Evolutionary conservation across 208 protist species (phyloP).

Genomic region (Crithidia sp.): DNA sequence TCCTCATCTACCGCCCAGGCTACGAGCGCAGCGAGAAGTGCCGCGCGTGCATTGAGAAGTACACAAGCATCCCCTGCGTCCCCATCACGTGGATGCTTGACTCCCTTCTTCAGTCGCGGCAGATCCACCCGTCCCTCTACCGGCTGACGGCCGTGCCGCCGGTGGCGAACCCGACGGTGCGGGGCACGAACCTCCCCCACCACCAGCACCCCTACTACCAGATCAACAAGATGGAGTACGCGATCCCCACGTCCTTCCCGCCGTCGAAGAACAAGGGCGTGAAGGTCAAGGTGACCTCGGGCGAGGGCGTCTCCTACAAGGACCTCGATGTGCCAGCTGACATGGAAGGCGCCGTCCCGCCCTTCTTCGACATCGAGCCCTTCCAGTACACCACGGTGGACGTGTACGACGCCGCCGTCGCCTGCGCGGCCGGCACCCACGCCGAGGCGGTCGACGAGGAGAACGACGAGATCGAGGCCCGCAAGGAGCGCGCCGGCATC

Average conservation of each 20-base stretch:
- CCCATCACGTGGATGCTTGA: constrained; percentile 90
- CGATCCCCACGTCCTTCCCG: constrained; percentile 75
- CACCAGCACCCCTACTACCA: constrained; percentile 89
- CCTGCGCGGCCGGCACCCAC: constrained; percentile 33
- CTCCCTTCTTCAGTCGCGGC: constrained; percentile 86
- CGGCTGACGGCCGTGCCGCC: constrained; percentile 69
- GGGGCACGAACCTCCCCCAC: constrained; percentile 72
- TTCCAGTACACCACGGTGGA: constrained; percentile 68
- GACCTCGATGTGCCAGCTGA: constrained; percentile 22
- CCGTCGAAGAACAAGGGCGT: constrained; percentile 17
- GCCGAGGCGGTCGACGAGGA: constrained; percentile 45
- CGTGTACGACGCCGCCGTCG: constrained; percentile 63
- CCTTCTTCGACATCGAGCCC: constrained; percentile 66
- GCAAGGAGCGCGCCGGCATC: constrained; percentile 48
- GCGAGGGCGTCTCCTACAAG: constrained; percentile 31
- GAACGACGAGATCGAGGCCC: constrained; percentile 53
- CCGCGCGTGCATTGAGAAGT: constrained; percentile 65
- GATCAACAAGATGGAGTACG: constrained; percentile 83
- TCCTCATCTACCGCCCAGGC: constrained; percentile 83
- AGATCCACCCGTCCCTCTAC: constrained; percentile 81
- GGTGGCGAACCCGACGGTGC: constrained; percentile 74
- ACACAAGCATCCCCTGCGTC: constrained; percentile 59
- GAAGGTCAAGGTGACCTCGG: constrained; percentile 21
- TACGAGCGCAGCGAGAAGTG: constrained; percentile 93
- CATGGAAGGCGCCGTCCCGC: constrained; percentile 48